A percentile compares a stretch with the other conserved stretches of the same genome.
These are phyloP conservation scores for Hyphochytrium catenoides DNA, from an alignment of 352 stramenopile species.

Conservation along the genomic window DNA sequence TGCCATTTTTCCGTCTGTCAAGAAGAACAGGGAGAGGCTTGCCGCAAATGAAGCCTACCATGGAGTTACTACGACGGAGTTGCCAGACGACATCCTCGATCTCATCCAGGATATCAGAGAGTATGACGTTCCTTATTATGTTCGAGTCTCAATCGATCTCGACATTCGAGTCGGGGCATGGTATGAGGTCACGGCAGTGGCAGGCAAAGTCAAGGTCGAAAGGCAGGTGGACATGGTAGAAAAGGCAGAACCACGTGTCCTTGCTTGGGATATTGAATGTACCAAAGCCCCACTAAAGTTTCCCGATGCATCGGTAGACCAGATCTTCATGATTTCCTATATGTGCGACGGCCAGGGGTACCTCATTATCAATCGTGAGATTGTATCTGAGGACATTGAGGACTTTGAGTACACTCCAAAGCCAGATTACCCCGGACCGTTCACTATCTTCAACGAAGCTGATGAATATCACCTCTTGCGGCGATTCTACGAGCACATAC, in stretches of 20 bases:
- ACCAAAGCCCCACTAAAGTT: conserved; percentile 98
- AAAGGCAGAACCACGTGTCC: conserved; percentile 74
- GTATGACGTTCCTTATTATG: conserved; percentile 95
- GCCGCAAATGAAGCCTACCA: conserved; percentile 29
- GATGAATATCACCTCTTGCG: conserved; percentile 52
- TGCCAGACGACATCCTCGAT: too few relatives aligned
- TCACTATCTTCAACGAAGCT: conserved; percentile 89
- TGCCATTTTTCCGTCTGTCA: conserved; percentile 25
- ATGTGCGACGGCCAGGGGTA: conserved; percentile 90
- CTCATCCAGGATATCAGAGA: conserved; percentile 23
- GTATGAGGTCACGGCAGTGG: conserved; percentile 76
- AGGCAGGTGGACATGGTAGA: conserved; percentile 64
- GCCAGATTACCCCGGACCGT: conserved; percentile 63
- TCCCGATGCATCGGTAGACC: conserved; percentile 80
- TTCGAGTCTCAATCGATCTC: conserved; percentile 84
- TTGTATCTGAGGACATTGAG: conserved; percentile 88
- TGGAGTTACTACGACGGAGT: too few relatives aligned
- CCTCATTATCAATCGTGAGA: conserved; percentile 86
- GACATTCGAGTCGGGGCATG: conserved; percentile 86
- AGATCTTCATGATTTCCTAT: conserved; percentile 94
- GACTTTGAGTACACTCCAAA: conserved; percentile 99
- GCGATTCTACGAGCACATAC: conserved; percentile 68
- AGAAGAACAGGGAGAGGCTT: conserved; percentile 31
- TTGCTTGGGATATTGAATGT: conserved; percentile 99
- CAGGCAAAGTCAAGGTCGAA: conserved; percentile 12